phyloP scores from a whole-genome alignment of 768 basidiomycete genomes.

The Pisolithus sp. region DNA sequence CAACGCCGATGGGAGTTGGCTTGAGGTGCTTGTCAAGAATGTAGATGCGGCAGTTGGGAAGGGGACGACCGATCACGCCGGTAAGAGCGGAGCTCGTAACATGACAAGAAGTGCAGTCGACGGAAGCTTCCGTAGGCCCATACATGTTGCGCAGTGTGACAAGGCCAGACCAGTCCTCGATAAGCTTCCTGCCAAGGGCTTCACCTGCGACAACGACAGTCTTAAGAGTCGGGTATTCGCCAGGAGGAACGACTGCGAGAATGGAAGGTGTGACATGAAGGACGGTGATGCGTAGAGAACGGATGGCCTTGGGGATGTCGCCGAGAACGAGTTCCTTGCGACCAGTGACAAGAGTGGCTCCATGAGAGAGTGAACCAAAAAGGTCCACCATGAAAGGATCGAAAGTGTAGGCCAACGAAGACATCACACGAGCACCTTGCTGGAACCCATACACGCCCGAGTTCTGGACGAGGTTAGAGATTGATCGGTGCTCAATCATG shows the following conservation, averaged over 20 bases:
- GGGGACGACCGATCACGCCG: slow-evolving; percentile 26
- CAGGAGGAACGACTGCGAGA: slow-evolving; percentile 20
- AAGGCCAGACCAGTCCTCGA: slow-evolving; percentile 17
- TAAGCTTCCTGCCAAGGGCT: slow-evolving; percentile 13
- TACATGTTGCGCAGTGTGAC: slow-evolving; percentile 29
- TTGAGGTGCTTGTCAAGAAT: slow-evolving; percentile 13
- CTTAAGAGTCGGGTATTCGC: slow-evolving; percentile 21
- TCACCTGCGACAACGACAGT: slow-evolving; percentile 23
- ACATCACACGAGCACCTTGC: slow-evolving; percentile 20
- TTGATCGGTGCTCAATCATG: slow-evolving; percentile 13
- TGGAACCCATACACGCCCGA: slow-evolving; percentile 13
- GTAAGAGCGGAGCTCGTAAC: slow-evolving; percentile 10
- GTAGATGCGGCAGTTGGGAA: slow-evolving; percentile 21
- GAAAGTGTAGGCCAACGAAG: slow-evolving; percentile 25
- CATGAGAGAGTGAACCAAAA: slow-evolving; percentile 14
- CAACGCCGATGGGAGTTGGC: slow-evolving; percentile 24
- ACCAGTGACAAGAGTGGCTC: slow-evolving; percentile 14
- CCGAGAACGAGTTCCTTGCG: slow-evolving; percentile 22
- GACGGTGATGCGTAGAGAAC: slow-evolving; percentile 19
- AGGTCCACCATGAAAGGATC: slow-evolving; percentile 16
- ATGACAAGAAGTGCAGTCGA: slow-evolving; percentile 24
- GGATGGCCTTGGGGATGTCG: slow-evolving; percentile 22
- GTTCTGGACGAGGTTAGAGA: slow-evolving; percentile 12
- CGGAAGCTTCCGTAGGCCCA: slow-evolving; percentile 28
- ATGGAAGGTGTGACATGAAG: slow-evolving; percentile 28